A percentile compares a stretch with the other conserved stretches of the same genome.
phyloP scores from a whole-genome alignment of 352 stramenopile genomes.

The Globisporangium apiculatum region DNA sequence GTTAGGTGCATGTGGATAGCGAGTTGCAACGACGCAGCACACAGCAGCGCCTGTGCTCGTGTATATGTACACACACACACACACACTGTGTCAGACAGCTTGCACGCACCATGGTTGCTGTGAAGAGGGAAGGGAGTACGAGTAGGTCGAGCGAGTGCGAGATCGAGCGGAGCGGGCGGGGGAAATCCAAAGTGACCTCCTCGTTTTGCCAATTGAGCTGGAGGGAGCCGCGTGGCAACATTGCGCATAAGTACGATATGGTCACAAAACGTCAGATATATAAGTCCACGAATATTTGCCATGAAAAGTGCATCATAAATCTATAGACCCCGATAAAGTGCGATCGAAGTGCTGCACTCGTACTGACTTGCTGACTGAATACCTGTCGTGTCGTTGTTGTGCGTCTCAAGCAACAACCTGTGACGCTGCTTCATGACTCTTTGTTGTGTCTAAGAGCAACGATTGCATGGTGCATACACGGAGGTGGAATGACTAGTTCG shows the following conservation, averaged over 20 bases:
- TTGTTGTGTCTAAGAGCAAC: too few relatives aligned
- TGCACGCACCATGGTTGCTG: neutral
- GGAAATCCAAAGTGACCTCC: conserved; percentile 1
- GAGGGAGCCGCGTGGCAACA: too few relatives aligned
- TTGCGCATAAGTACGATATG: too few relatives aligned
- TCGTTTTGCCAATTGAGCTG: neutral
- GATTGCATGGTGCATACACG: too few relatives aligned
- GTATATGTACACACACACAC: neutral
- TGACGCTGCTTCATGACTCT: too few relatives aligned
- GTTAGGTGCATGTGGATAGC: too few relatives aligned
- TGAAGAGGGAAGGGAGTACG: too few relatives aligned
- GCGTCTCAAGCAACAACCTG: neutral
- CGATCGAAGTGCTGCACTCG: neutral
- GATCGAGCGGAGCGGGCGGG: neutral
- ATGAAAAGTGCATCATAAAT: too few relatives aligned
- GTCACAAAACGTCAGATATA: too few relatives aligned
- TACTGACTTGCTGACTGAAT: neutral
- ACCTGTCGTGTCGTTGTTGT: neutral
- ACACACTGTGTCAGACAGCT: neutral
- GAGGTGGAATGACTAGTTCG: too few relatives aligned
- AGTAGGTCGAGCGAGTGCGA: neutral
- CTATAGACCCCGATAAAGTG: neutral
- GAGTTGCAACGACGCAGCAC: neutral
- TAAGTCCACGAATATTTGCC: too few relatives aligned
- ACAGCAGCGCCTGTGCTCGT: neutral